Evolutionary conservation across 768 basidiomycete genomes (phyloP), one percentile per base, ranked within the genome.

Genomic region (Boletus edulis): DNA sequence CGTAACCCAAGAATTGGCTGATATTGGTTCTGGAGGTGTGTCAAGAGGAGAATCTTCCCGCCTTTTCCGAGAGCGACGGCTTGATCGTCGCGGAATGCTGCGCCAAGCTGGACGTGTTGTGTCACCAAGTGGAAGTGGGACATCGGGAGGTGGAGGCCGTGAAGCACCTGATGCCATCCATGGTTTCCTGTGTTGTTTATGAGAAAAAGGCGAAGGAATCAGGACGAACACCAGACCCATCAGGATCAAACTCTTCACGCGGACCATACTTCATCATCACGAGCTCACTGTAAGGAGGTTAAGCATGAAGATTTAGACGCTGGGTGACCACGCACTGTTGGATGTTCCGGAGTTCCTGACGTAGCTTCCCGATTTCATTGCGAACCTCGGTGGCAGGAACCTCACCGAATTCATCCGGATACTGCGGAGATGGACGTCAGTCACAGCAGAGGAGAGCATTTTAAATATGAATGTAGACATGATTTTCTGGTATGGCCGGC

Each of bases 191-290:
- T n/a, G 13, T 34, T n/a, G 18, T 39, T 34, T 51, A 31, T 51
- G 49, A 59, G 38, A 9, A 20, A 37, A 51, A 34, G 9, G 12
- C 8, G 37, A 11, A 17, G 8, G 9, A 13, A 39, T 14, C 22
- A 35, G 14, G 38, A 49, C n/a, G 18, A 52, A 17, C 15, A 22
- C 46, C 72, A 59, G 34, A 84, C 91, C 91, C 92, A n/a, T 89
- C 84, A 8, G 86, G 81, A 62, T 91, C 87, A 64, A 87, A 93
- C 67, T 91, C 86, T 47, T 91, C 91, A 52, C 89, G 89, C n/a
- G 89, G 84, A 9, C 85, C 86, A 60, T 91, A 89, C 65, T 82
- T 84, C 77, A 86, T 76, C 60, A 77, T 75, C 55, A 93, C 70
- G 27, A 94, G 77, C 76, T 92, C 89, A 62, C 91, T 91, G 59